Percentiles rank a stretch among this genome's conserved stretches.
Evolutionary conservation across 352 stramenopile species (phyloP).

Genomic region (Pythium monospermum): DNA sequence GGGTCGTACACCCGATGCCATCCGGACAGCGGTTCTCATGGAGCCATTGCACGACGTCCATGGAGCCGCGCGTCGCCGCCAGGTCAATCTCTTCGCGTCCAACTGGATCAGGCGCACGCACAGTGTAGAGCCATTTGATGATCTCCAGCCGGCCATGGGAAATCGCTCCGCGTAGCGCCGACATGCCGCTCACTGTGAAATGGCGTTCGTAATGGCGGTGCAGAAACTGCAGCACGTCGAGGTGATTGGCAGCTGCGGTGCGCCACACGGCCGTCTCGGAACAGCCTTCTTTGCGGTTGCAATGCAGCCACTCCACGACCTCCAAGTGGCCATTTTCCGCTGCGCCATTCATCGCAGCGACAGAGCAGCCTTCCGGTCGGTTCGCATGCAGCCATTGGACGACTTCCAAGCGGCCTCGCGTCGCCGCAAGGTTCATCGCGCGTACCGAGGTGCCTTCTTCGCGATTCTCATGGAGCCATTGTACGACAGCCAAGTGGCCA

Average conservation of each 20-base stretch:
- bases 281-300: conserved; percentile 37
- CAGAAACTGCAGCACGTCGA: conserved; percentile 39
- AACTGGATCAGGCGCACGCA: conserved; percentile 1
- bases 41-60: conserved; percentile 25
- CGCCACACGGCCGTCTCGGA: conserved; percentile 50
- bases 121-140: conserved; percentile 27
- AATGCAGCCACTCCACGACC: conserved; percentile 48
- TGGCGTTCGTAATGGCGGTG: conserved; percentile 29
- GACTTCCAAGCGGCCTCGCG: conserved; percentile 38
- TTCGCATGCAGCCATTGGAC: conserved; percentile 46
- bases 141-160: conserved; percentile 32
- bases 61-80: conserved; percentile 19
- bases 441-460: conserved; percentile 37
- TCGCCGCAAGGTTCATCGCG: conserved; percentile 31
- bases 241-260: conserved; percentile 46
- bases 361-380: conserved; percentile 32
- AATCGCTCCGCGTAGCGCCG: conserved; percentile 45
- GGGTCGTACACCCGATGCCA: neutral
- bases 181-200: conserved; percentile 38
- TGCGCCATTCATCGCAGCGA: conserved; percentile 42
- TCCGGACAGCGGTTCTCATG: conserved; percentile 14
- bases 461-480: conserved; percentile 39
- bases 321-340: conserved; percentile 41
- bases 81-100: conserved; percentile 18
- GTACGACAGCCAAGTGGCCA: conserved; percentile 37